phyloP scores from a whole-genome alignment of 1,284 basidiomycete species.

The Anthracocystis walkeri region DNA sequence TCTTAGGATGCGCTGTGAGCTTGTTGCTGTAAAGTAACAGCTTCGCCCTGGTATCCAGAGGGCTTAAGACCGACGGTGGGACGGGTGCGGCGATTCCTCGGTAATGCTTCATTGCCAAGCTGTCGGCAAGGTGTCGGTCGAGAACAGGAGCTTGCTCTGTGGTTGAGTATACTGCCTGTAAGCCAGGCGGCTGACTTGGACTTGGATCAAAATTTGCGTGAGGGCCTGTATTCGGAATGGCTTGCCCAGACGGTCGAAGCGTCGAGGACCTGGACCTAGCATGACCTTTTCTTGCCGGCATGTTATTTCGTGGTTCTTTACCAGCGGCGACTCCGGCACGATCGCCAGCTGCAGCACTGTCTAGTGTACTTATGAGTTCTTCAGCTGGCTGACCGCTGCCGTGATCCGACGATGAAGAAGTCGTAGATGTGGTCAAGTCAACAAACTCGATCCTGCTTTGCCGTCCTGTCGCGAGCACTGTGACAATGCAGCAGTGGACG shows the following conservation, averaged over 20 bases:
- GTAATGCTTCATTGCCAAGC: background rate
- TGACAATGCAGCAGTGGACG: background rate
- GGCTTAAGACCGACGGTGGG: background rate
- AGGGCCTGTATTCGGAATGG: too few species aligned
- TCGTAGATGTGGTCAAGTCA: background rate
- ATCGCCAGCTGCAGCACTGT: too few species aligned
- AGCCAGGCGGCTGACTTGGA: background rate
- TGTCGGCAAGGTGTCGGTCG: constrained; percentile 3
- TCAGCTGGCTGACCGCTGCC: too few species aligned
- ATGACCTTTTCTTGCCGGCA: too few species aligned
- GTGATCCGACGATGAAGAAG: background rate
- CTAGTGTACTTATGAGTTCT: too few species aligned
- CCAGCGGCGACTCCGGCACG: too few species aligned
- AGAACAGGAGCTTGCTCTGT: background rate
- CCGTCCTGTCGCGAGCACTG: background rate
- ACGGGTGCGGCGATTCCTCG: background rate
- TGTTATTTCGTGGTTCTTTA: too few species aligned
- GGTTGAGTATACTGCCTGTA: background rate
- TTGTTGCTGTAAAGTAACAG: background rate
- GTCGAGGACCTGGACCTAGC: background rate
- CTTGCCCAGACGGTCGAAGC: too few species aligned
- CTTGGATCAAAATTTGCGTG: background rate
- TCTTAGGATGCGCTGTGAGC: background rate
- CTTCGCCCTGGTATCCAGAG: background rate
- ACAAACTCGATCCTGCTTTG: background rate